Evolutionary conservation across 192 early-diverging fungal species (phyloP).

Genomic region (Funneliformis geosporum): DNA sequence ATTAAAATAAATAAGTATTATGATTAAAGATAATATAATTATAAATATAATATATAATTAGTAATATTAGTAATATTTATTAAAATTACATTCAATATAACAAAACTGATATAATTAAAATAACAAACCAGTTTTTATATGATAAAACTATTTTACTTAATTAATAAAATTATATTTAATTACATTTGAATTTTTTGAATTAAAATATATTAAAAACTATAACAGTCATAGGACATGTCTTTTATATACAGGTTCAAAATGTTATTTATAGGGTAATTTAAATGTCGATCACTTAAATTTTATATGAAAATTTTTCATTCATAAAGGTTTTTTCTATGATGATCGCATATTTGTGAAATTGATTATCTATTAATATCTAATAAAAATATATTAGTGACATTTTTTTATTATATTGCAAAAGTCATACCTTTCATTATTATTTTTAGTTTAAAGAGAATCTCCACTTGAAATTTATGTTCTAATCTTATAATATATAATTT

Average conservation of each 20-base stretch:
- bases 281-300: not conserved
- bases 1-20: too few relatives aligned
- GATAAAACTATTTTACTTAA: too few relatives aligned
- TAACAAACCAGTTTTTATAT: too few relatives aligned
- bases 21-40: too few relatives aligned
- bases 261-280: not conserved
- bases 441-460: not conserved
- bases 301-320: not conserved
- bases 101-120: too few relatives aligned
- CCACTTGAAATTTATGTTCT: not conserved
- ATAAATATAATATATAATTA: too few relatives aligned
- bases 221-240: not conserved
- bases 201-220: too few relatives aligned
- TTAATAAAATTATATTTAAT: too few relatives aligned
- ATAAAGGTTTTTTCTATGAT: not conserved
- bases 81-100: too few relatives aligned
- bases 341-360: not conserved
- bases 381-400: not conserved
- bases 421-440: not conserved
- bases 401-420: not conserved
- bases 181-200: too few relatives aligned
- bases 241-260: not conserved
- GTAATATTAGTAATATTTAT: too few relatives aligned
- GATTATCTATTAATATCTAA: not conserved
- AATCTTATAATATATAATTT: not conserved